A percentile compares a stretch with the other conserved stretches of the same genome.
Evolutionary conservation across 192 early-diverging fungal genomes (phyloP).

Genomic region (Gamsiella multidivaricata): DNA sequence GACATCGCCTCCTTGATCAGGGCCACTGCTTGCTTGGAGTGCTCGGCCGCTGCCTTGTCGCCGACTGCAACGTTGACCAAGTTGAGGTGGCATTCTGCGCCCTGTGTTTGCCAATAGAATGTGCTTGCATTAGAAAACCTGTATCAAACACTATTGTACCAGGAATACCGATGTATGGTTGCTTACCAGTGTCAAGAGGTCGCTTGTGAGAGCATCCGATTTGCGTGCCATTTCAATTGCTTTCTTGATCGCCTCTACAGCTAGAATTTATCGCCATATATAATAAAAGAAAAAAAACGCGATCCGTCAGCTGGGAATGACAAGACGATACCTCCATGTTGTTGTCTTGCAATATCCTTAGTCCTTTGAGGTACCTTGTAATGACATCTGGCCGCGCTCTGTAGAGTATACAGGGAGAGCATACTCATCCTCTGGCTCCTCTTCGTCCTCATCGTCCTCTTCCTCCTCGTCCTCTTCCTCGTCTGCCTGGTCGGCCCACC

Average conservation of each 20-base stretch:
- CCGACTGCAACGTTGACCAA: conserved; percentile 52
- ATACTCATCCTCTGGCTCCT: conserved; percentile 48
- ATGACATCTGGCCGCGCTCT: conserved; percentile 42
- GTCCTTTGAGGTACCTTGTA: conserved; percentile 42
- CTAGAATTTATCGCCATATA: too few relatives aligned
- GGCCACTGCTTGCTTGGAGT: conserved; percentile 39
- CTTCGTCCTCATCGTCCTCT: conserved; percentile 29
- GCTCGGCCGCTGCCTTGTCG: conserved; percentile 44
- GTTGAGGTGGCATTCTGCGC: conserved; percentile 50
- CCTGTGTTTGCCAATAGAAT: background rate
- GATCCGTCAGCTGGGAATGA: background rate
- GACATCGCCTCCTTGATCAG: conserved; percentile 50
- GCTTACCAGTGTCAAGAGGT: conserved; percentile 44
- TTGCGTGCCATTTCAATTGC: conserved; percentile 42
- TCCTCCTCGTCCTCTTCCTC: conserved; percentile 37
- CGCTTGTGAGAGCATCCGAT: conserved; percentile 24
- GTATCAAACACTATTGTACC: too few relatives aligned
- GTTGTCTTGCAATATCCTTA: too few relatives aligned
- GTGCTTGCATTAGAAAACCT: too few relatives aligned
- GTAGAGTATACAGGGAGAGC: conserved; percentile 43
- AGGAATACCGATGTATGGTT: background rate
- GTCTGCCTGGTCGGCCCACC: conserved; percentile 53
- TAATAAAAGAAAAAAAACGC: background rate
- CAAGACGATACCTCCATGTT: too few relatives aligned
- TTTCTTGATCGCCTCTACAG: conserved; percentile 38